Evolutionary conservation across 2,329 filamentous ascomycete species (phyloP), one percentile per base, ranked within the genome.

Genomic region (Nemania sp.): DNA sequence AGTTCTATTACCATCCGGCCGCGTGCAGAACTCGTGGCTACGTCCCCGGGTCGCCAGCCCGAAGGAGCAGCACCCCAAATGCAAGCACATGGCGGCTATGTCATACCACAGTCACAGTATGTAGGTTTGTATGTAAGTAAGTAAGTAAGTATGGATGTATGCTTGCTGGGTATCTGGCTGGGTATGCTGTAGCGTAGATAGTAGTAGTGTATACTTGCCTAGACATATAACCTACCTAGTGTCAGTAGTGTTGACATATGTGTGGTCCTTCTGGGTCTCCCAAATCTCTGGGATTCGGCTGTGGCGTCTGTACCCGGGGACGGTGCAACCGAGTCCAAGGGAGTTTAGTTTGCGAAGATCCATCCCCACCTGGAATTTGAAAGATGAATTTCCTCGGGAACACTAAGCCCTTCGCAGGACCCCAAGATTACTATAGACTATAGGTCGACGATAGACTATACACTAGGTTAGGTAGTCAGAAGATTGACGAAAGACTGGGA

Each of bases 261-360:
- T 68, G 53, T 61, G 68, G 66, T 70, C 60, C 57, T 70, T 66
- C 62, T 26, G 38, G 67, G 59, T 47, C 52, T 66, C 67, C 67
- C 67, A 69, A 62, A 22, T 51, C 58, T 55, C 55, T 58, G 66
- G 68, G 56, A 55, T 59, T 58, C 68, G 66, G 62, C 13, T 63
- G 62, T 70, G 68, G 68, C 66, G 66, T 35, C 47, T 66, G 62
- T 62, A 41, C 24, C 43, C 45, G 57, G 53, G 51, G 51, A 66
- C 68, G 63, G 68, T 68, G 55, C 55, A 65, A 70, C 66, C 66
- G 68, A 68, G 45, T 45, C 56, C 7, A 60, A 47, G 58, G 59
- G 18, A 45, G 56, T 41, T 63, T 66, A 45, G 59, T 49, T 49
- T 32, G 29, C 38, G 47, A 38, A 57, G 53, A 64, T 68, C 53